Evolutionary conservation across 2,329 filamentous ascomycete species (phyloP), one percentile per base, ranked within the genome.

Genomic region (Penicillium sp.): DNA sequence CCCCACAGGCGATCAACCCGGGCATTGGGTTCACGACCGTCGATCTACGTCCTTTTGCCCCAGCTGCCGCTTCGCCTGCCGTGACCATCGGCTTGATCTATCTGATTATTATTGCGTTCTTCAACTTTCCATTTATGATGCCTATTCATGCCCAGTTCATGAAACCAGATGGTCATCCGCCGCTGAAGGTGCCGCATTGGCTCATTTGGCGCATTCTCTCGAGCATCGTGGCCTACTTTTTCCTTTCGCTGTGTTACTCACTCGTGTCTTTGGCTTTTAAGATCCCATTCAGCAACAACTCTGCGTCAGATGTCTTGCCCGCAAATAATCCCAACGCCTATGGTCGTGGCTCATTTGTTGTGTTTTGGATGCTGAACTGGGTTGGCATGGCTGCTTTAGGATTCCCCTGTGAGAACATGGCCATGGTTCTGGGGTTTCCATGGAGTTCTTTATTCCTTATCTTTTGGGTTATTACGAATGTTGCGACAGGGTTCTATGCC

Each of bases 401-500:
- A 0, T 71, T 88, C 2, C 83, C 85, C 0, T 86, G 83, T 65
- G 85, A 88, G 72, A 88, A 88, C 63, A 80, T 85, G 29, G 82
- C 82, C 0, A 87, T 87, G 82, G 65, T 87, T 2, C 74, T 88
- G 5, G 84, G 83, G 0, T 76, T 82, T 63, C 85, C 83, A 0
- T 88, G 84, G 84, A 82, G 78, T 50, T 79, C 83, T 0, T 68
- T 87, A 0, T 89, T 85, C 79, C 72, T 89, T 2, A 86, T 88
- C 55, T 87, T 87, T 64, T 87, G 84, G 85, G 84, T 88, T 41
- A 85, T 88, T 55, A 81, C 83, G 7, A 89, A 89, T 64, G 84
- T 87, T 0, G 75, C 79, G 0, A 86, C 84, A 0, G 73, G 78
- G 0, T 87, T 88, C 63, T 84, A 87, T 67, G 73, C 82, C 4